Conservation (phyloP, 2,329 filamentous ascomycete genomes). For the Alternaria consortialis region DNA sequence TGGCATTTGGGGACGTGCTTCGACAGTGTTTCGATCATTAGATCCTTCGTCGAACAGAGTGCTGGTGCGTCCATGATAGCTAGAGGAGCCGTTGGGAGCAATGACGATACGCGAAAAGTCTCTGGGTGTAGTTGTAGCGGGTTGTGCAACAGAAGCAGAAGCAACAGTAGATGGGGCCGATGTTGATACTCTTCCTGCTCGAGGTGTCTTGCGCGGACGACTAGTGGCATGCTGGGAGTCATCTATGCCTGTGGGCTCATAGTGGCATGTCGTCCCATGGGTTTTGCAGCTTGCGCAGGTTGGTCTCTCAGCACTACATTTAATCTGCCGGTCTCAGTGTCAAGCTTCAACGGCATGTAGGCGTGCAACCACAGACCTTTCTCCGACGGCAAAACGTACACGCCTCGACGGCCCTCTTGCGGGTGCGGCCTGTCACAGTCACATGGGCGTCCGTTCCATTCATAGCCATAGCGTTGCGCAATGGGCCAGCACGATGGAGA, state of each 20-base stretch:
- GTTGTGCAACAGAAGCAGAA: background rate
- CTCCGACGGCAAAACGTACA: slow-evolving; percentile 52
- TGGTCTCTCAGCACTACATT: slow-evolving; percentile 59
- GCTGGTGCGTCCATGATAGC: slow-evolving; percentile 62
- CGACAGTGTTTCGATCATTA: slow-evolving; percentile 25
- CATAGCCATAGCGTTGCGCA: background rate
- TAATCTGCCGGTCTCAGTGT: slow-evolving; percentile 52
- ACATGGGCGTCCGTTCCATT: slow-evolving; percentile 9
- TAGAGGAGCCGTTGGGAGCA: slow-evolving; percentile 53
- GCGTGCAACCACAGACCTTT: slow-evolving; percentile 41
- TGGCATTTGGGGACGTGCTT: slow-evolving; percentile 31
- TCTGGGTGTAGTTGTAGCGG: slow-evolving; percentile 28
- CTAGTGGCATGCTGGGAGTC: slow-evolving; percentile 28
- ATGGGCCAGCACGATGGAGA: background rate
- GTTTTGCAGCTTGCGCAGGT: slow-evolving; percentile 58
- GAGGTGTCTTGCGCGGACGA: slow-evolving; percentile 30
- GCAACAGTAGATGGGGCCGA: background rate
- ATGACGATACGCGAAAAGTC: slow-evolving; percentile 52
- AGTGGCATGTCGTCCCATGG: slow-evolving; percentile 57
- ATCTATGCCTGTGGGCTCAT: slow-evolving; percentile 46
- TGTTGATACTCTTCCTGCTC: slow-evolving; percentile 17
- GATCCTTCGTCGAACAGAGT: slow-evolving; percentile 57
- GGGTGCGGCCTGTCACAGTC: slow-evolving; percentile 19
- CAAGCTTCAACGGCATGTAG: background rate
- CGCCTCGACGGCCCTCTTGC: slow-evolving; percentile 42